These are phyloP conservation scores for Boletus mariae DNA, from an alignment of 1,284 basidiomycete species.

Conservation along the genomic window DNA sequence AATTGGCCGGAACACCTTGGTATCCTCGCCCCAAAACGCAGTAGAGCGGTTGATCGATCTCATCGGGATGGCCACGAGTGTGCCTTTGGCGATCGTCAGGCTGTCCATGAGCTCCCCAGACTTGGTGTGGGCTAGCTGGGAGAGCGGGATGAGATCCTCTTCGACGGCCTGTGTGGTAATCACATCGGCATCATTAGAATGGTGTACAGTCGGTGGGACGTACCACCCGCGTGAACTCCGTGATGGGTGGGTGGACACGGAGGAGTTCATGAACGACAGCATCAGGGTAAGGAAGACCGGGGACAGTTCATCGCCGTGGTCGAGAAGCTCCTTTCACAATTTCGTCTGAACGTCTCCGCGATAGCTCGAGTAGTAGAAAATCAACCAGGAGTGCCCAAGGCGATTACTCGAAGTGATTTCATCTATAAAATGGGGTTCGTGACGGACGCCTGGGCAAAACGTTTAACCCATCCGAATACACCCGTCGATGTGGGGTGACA, in stretches of 20 bases:
- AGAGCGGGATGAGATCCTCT: conserved; percentile 48
- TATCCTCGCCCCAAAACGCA: neutral
- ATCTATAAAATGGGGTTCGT: too few relatives aligned
- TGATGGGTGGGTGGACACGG: conserved; percentile 12
- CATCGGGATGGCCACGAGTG: conserved; percentile 40
- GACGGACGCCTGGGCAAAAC: too few relatives aligned
- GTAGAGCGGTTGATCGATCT: conserved; percentile 42
- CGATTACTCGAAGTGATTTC: too few relatives aligned
- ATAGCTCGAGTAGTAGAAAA: conserved; percentile 1
- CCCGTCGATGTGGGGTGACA: too few relatives aligned
- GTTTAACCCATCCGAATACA: too few relatives aligned
- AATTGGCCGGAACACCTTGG: too few relatives aligned
- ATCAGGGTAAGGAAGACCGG: conserved; percentile 32
- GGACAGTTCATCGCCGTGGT: conserved; percentile 21
- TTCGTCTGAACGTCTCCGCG: conserved; percentile 33
- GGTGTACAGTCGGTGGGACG: neutral
- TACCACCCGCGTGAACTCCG: conserved; percentile 8
- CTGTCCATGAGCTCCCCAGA: conserved; percentile 36
- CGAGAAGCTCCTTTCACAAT: conserved; percentile 40
- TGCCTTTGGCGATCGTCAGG: conserved; percentile 43
- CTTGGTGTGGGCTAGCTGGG: conserved; percentile 28
- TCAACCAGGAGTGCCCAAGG: neutral
- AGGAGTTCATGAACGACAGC: conserved; percentile 28
- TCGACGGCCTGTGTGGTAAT: conserved; percentile 35
- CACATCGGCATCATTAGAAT: neutral